Base-by-base conservation (phyloP, 495 filamentous ascomycete genomes). In the Immersiella caudata region DNA sequence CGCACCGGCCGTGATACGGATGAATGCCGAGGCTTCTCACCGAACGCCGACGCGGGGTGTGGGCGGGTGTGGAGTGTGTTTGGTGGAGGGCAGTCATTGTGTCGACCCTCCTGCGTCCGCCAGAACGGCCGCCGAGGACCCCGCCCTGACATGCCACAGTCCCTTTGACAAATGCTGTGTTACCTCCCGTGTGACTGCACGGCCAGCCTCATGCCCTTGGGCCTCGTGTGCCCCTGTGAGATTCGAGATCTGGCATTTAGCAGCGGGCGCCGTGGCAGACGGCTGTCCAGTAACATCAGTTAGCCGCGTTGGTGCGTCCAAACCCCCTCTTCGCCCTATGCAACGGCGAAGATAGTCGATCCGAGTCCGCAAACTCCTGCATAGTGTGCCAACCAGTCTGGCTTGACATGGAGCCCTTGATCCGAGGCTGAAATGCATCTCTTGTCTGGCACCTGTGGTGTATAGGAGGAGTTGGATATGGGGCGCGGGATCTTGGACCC, bases 401-500 rank as follows among this genome's bases (percentile, higher is more conserved):
- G 22, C 6, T 21, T 26, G 9, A 33, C 11, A 16, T 26, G 7
- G 21, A 8, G 24, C 20, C 25, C n/a, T 55, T n/a, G 26, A n/a
- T 25, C 56, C 26, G 56, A 22, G 56, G 56, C 56, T 59, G 56
- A 59, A 33, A 27, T 59, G 56, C 56, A 59, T 22, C 26, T 29
- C 21, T 29, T 33, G 25, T 59, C 26, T 20, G 26, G 52, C 24
- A n/a, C 52, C 52, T 55, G 21, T 55, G 11, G 56, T 6, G 55
- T 59, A 59, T 59, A 59, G 56, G 56, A 59, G 56, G 56, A 59
- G 26, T 27, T n/a, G 8, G 18, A 33, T 59, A 59, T 29, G 56
- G 56, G 56, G 56, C 56, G 56, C 56, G 56, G 56, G 40, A 18
- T 46, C 22, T 59, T 20, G 25, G 25, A n/a, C 9, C 16, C 56